These are phyloP conservation scores for Gaeumannomyces tritici DNA, from an alignment of 2,329 filamentous ascomycete species.

Conservation along the genomic window DNA sequence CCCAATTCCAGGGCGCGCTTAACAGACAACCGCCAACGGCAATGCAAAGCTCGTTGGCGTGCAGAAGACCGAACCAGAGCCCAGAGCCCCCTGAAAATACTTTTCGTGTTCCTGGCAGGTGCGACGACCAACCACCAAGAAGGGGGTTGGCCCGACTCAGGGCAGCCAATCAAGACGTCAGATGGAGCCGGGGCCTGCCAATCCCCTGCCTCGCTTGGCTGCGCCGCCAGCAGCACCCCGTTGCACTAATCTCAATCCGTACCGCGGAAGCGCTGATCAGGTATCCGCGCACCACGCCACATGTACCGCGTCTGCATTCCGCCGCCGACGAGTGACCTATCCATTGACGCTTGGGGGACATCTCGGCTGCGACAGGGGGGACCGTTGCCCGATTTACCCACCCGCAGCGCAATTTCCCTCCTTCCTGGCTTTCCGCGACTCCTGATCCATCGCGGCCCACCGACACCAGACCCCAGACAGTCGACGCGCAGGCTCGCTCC, in stretches of 20 bases:
- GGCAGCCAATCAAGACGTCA: background rate
- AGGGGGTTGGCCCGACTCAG: background rate
- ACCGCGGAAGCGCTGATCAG: background rate
- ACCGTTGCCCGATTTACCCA: slow-evolving; percentile 1
- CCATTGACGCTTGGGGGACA: background rate
- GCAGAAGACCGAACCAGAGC: background rate
- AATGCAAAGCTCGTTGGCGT: background rate
- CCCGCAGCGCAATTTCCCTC: slow-evolving; percentile 2
- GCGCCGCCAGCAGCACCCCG: background rate
- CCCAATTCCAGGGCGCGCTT: background rate
- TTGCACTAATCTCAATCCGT: background rate
- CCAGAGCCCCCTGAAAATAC: slow-evolving; percentile 1
- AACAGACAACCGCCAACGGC: background rate
- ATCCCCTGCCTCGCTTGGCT: background rate
- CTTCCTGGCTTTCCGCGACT: background rate
- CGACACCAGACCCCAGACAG: background rate
- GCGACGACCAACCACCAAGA: background rate
- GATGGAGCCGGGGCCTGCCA: background rate
- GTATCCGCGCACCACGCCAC: background rate
- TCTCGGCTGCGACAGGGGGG: background rate
- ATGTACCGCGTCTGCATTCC: background rate
- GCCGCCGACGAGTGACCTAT: background rate
- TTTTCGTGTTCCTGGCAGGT: slow-evolving; percentile 3
- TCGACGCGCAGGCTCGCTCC: background rate
- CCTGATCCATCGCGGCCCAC: slow-evolving; percentile 1